Evolutionary conservation across 768 basidiomycete species (phyloP), one percentile per base, ranked within the genome.

Genomic region (Suillus tomentosus): DNA sequence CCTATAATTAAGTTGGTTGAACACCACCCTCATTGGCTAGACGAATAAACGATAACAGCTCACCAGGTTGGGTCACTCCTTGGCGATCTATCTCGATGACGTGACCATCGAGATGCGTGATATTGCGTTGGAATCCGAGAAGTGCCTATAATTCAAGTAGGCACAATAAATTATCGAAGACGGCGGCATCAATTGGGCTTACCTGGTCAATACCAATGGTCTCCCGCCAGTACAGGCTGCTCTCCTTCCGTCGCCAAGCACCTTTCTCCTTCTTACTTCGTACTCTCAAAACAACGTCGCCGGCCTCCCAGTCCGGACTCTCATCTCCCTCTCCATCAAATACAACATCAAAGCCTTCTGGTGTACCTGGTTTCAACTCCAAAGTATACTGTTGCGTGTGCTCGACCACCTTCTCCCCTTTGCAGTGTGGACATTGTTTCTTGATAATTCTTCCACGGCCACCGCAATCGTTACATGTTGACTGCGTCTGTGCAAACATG

Each of bases 241-340:
- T 86, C 73, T 98, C 96, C 74, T 98, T 97, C 72, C 97, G 82
- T 66, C 87, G 82, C 87, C 91, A 99, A 3, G 89, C 87, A 56
- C 94, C 95, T 67, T 85, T 85, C 64, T 88, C 84, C 69, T 88
- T 87, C 76, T 84, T 84, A 71, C 90, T 95, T 68, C 90, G 81
- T 17, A 99, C 88, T 59, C 95, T 81, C 55, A 99, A 81, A 43
- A 99, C 82, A 57, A 99, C 86, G 77, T 99, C 96, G 9, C 97
- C 97, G 7, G 97, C 81, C 71, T 96, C 95, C 92, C 92, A 97
- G 69, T 99, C 97, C 3, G 94, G 94, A 62, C 83, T 91, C 79
- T 99, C 96, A 73, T 99, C 97, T 53, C 92, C 92, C 74, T 98
- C 96, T n/a, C 94, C 95, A 69, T 97, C 94, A 65, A 95, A 98